Evolutionary conservation across 1,284 basidiomycete species (phyloP).

Genomic region (Vanrija pseudolonga): DNA sequence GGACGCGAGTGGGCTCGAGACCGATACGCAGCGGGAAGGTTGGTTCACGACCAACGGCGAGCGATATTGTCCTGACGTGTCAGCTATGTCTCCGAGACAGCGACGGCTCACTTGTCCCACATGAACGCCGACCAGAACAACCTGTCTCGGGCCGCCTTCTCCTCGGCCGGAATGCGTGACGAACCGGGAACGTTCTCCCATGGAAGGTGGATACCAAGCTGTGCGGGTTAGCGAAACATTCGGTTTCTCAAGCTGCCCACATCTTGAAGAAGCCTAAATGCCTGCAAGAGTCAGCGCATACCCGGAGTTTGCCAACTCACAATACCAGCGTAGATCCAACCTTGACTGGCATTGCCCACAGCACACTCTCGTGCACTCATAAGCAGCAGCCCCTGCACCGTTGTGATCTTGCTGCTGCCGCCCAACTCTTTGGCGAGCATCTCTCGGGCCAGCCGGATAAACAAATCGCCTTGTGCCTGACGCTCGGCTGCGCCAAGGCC

Average conservation of each 20-base stretch:
- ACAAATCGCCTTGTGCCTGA: constrained; percentile 4
- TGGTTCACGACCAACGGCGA: constrained; percentile 14
- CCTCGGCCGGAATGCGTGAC: constrained; percentile 5
- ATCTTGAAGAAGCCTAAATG: constrained; percentile 15
- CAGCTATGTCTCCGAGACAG: not conserved
- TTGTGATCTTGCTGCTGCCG: constrained; percentile 5
- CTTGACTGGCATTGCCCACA: constrained; percentile 11
- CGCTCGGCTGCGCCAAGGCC: constrained; percentile 9
- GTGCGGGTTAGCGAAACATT: not conserved
- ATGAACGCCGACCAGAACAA: constrained; percentile 18
- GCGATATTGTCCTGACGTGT: constrained; percentile 7
- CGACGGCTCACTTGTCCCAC: constrained; percentile 16
- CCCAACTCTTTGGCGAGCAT: constrained; percentile 15
- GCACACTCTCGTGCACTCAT: constrained; percentile 8
- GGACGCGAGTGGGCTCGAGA: constrained; percentile 6
- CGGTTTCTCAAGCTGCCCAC: not conserved
- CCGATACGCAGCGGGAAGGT: constrained; percentile 7
- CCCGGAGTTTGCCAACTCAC: not conserved
- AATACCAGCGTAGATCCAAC: constrained; percentile 14
- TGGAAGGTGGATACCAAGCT: constrained; percentile 14
- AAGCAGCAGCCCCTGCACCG: constrained; percentile 5
- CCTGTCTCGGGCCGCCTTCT: constrained; percentile 7
- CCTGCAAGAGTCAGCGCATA: not conserved
- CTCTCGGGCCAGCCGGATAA: constrained; percentile 9
- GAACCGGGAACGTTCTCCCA: constrained; percentile 6